phyloP scores from a whole-genome alignment of 2,329 filamentous ascomycete species.

The Rhinocladiella mackenziei region DNA sequence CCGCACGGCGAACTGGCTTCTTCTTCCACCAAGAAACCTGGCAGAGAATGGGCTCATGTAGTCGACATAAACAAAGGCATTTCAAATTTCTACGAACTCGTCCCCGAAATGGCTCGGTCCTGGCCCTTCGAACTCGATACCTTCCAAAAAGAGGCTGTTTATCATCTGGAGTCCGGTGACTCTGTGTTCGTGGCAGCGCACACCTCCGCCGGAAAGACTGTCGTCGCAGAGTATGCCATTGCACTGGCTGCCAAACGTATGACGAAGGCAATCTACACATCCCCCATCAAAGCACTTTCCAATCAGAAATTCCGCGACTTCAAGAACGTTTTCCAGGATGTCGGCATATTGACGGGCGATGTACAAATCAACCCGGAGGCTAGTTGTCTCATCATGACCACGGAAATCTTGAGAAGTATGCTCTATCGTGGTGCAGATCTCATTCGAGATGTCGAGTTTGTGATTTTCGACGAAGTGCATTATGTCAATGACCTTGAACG shows the following conservation, averaged over 20 bases:
- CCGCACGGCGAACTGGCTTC: constrained; percentile 73
- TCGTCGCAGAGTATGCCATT: constrained; percentile 97
- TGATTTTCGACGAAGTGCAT: constrained; percentile 98
- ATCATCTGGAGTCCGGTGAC: constrained; percentile 92
- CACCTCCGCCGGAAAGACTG: constrained; percentile 95
- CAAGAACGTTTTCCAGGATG: constrained; percentile 77
- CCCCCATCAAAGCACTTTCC: constrained; percentile 94
- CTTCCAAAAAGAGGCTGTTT: constrained; percentile 97
- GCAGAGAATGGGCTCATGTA: constrained; percentile 95
- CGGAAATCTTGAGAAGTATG: constrained; percentile 97
- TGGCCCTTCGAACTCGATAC: constrained; percentile 98
- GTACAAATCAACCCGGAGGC: constrained; percentile 97
- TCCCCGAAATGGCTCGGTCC: constrained; percentile 91
- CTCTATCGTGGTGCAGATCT: constrained; percentile 92
- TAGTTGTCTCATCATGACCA: constrained; percentile 98
- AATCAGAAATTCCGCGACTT: constrained; percentile 99
- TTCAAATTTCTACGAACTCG: constrained; percentile 86
- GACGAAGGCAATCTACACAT: constrained; percentile 99
- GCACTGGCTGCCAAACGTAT: constrained; percentile 95
- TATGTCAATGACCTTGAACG: constrained; percentile 96
- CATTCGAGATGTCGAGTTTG: constrained; percentile 95
- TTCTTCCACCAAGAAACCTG: constrained; percentile 67
- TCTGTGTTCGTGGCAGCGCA: constrained; percentile 98
- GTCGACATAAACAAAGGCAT: constrained; percentile 92
- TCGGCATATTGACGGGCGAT: constrained; percentile 93